Percentiles rank a stretch among this genome's conserved stretches.
Conservation (phyloP, 2,329 filamentous ascomycete genomes). For the Rosellinia necatrix region DNA sequence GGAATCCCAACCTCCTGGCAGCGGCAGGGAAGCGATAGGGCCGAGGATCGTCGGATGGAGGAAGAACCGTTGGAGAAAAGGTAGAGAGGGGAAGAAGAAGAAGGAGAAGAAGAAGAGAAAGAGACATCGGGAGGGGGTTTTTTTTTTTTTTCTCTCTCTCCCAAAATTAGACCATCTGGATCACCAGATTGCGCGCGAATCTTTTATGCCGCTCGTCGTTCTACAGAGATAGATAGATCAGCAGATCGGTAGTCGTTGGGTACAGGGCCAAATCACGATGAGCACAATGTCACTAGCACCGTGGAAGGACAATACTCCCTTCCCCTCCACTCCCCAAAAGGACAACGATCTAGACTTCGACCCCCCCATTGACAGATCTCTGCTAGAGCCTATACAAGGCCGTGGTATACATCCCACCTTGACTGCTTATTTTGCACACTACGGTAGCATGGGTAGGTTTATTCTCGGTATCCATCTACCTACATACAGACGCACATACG, state of each 20-base stretch:
- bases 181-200: conserved; percentile 19
- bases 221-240: no score
- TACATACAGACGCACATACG: no score
- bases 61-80: conserved; percentile 21
- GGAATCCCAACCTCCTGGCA: conserved; percentile 15
- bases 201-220: conserved; percentile 15
- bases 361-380: conserved; percentile 21
- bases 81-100: no score
- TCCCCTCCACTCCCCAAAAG: no score
- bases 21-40: conserved; percentile 22
- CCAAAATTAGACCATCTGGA: conserved; percentile 17
- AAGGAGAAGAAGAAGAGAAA: no score
- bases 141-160: no score
- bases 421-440: background rate
- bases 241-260: no score
- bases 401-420: conserved; percentile 14
- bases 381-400: no score
- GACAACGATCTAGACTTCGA: conserved; percentile 23
- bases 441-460: no score
- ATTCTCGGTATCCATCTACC: background rate
- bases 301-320: conserved; percentile 6
- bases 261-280: no score
- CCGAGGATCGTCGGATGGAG: conserved; percentile 22
- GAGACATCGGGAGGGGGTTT: no score
- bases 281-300: conserved; percentile 13